Evolutionary conservation across 2,329 filamentous ascomycete genomes (phyloP).

Genomic region (Trichoderma brevicompactum): DNA sequence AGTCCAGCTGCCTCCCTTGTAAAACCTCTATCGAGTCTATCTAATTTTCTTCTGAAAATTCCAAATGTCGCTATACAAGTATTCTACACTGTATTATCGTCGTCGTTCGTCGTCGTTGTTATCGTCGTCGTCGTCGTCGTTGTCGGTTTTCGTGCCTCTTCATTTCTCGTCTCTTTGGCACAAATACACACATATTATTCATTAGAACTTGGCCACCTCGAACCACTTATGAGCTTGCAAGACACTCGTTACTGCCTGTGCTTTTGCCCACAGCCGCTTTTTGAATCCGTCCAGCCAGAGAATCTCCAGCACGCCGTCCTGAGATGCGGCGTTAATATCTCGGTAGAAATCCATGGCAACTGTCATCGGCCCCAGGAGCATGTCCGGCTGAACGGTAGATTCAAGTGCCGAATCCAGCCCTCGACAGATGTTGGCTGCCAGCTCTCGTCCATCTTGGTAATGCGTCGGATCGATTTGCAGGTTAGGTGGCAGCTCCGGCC

Average conservation of each 20-base stretch:
- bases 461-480: conserved; percentile 48
- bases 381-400: conserved; percentile 51
- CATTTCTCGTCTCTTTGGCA: not conserved
- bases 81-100: conserved; percentile 15
- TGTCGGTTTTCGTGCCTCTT: not conserved
- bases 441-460: conserved; percentile 51
- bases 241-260: conserved; percentile 47
- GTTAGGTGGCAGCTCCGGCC: conserved; percentile 45
- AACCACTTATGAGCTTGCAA: conserved; percentile 48
- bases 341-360: conserved; percentile 50
- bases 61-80: conserved; percentile 23
- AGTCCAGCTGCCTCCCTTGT: conserved; percentile 27
- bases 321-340: conserved; percentile 44
- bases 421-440: conserved; percentile 56
- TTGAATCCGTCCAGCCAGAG: conserved; percentile 55
- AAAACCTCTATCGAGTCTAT: conserved; percentile 20
- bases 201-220: conserved; percentile 41
- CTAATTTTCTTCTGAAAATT: not conserved
- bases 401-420: conserved; percentile 53
- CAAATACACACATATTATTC: not conserved
- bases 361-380: conserved; percentile 50
- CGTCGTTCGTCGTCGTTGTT: not conserved
- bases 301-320: conserved; percentile 51
- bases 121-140: not conserved
- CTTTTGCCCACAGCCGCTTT: conserved; percentile 45